Evolutionary conservation across 441 rosid species (phyloP).

Genomic region (Euphorbia celastroides): DNA sequence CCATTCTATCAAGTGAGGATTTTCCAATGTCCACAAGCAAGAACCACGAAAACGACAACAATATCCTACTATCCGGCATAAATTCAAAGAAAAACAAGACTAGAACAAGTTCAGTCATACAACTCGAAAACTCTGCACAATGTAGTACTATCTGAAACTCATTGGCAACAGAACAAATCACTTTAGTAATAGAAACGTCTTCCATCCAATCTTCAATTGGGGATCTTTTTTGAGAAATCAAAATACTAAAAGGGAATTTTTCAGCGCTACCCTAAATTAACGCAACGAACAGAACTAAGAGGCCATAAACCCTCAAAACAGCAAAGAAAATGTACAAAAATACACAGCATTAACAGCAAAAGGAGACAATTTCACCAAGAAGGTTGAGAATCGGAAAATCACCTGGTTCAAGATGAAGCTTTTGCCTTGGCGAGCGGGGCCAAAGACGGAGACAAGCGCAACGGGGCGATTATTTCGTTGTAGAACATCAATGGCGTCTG

Average conservation of each 20-base stretch:
- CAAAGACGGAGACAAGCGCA: slow-evolving; percentile 83
- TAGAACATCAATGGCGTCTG: slow-evolving; percentile 71
- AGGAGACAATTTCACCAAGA: background rate
- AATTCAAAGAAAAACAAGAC: background rate
- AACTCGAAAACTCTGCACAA: background rate
- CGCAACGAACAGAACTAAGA: background rate
- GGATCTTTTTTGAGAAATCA: background rate
- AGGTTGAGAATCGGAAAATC: background rate
- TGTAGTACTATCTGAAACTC: background rate
- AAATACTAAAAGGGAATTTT: background rate
- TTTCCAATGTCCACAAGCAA: too few species aligned
- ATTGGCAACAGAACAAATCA: background rate
- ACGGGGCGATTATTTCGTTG: slow-evolving; percentile 72
- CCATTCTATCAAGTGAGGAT: too few species aligned
- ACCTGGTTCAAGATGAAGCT: slow-evolving; percentile 90
- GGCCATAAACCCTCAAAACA: background rate
- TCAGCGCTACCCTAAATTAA: background rate
- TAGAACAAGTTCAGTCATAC: background rate
- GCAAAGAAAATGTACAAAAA: background rate
- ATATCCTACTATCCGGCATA: background rate
- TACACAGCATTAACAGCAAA: background rate
- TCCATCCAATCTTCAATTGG: background rate
- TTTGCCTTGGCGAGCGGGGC: slow-evolving; percentile 89
- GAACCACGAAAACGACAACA: too few species aligned
- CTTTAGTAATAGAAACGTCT: background rate